A percentile compares a stretch with the other conserved stretches of the same genome.
phyloP scores from a whole-genome alignment of 169 alveolate species.

The Cryptosporidium sp. region DNA sequence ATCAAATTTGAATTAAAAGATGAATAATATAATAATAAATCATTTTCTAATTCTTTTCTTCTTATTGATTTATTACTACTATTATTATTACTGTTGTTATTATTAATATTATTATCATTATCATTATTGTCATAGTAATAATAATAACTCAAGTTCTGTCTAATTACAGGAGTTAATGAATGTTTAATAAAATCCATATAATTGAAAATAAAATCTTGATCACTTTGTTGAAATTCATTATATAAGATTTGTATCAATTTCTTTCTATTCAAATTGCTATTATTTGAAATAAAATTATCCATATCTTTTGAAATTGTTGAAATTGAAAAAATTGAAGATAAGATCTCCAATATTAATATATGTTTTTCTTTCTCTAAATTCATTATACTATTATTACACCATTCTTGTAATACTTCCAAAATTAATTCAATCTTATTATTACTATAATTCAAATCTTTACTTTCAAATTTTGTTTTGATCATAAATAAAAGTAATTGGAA shows the following conservation, averaged over 20 bases:
- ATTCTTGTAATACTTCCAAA: slow-evolving; percentile 18
- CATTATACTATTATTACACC: slow-evolving; percentile 13
- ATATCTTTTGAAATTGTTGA: slow-evolving; percentile 21
- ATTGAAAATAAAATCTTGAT: slow-evolving; percentile 47
- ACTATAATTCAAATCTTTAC: neutral
- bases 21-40: neutral
- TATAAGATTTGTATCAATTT: slow-evolving; percentile 4
- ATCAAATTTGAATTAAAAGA: neutral
- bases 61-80: neutral
- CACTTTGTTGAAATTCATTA: slow-evolving; percentile 55
- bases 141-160: slow-evolving; percentile 19
- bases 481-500: slow-evolving; percentile 11
- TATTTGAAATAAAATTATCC: slow-evolving; percentile 1
- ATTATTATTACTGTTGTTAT: too few species aligned
- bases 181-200: slow-evolving; percentile 50
- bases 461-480: neutral
- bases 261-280: neutral
- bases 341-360: slow-evolving; percentile 5
- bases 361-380: slow-evolving; percentile 53
- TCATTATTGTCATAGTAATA: neutral
- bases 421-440: neutral
- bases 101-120: too few species aligned
- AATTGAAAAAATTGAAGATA: slow-evolving; percentile 28
- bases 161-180: slow-evolving; percentile 18
- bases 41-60: neutral